These are phyloP conservation scores for Ustilago lituana DNA, from an alignment of 1,284 basidiomycete genomes.

Conservation along the genomic window DNA sequence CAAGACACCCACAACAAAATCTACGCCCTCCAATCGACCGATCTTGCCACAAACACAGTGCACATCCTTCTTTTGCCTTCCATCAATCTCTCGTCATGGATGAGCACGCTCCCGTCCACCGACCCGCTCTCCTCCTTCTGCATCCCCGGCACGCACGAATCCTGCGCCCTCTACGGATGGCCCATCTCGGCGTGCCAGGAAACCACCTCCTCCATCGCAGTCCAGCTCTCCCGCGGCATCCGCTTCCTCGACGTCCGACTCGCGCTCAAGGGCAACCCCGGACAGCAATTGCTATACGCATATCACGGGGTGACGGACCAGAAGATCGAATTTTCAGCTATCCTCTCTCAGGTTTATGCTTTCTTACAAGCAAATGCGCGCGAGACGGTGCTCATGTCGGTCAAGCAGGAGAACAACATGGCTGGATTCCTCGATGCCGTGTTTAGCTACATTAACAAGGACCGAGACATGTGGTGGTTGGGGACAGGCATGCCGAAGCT, in stretches of 20 bases:
- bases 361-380: slow-evolving; percentile 26
- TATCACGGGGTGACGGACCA: slow-evolving; percentile 56
- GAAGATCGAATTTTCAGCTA: slow-evolving; percentile 42
- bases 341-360: slow-evolving; percentile 36
- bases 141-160: slow-evolving; percentile 59
- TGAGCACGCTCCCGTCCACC: slow-evolving; percentile 31
- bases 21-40: slow-evolving; percentile 13
- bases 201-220: slow-evolving; percentile 11
- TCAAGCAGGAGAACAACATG: slow-evolving; percentile 51
- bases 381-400: slow-evolving; percentile 49
- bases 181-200: slow-evolving; percentile 54
- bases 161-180: slow-evolving; percentile 53
- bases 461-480: slow-evolving; percentile 29
- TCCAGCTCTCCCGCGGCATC: slow-evolving; percentile 48
- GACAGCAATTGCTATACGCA: slow-evolving; percentile 34
- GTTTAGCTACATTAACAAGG: slow-evolving; percentile 28
- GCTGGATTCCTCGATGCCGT: slow-evolving; percentile 33
- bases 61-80: slow-evolving; percentile 43
- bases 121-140: slow-evolving; percentile 35
- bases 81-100: slow-evolving; percentile 21
- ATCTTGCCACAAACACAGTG: slow-evolving; percentile 15
- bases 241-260: slow-evolving; percentile 57
- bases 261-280: slow-evolving; percentile 33
- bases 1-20: not conserved
- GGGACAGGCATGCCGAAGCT: slow-evolving; percentile 37